These are phyloP conservation scores for Rhododendron vialii DNA, from an alignment of 148 eudicot species.

Conservation along the genomic window DNA sequence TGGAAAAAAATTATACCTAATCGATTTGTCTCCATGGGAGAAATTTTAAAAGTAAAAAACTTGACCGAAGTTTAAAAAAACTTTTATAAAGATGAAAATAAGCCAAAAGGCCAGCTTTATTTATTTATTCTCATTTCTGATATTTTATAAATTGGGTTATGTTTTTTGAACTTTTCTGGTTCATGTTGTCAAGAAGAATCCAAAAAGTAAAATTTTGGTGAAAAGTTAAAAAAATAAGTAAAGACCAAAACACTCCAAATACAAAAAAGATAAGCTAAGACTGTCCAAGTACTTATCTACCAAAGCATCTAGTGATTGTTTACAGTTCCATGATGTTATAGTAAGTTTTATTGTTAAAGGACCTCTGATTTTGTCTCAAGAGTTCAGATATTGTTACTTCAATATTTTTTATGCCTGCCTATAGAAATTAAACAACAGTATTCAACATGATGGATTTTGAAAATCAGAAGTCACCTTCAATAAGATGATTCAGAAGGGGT, in stretches of 20 bases:
- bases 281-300: background rate
- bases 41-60: background rate
- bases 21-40: background rate
- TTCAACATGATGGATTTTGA: background rate
- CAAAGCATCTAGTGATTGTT: background rate
- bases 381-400: background rate
- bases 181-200: background rate
- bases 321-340: background rate
- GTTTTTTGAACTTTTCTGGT: background rate
- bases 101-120: background rate
- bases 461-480: constrained; percentile 45
- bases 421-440: background rate
- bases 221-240: background rate
- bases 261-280: background rate
- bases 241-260: background rate
- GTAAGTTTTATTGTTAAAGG: background rate
- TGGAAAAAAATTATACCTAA: background rate
- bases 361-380: background rate
- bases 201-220: background rate
- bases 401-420: background rate
- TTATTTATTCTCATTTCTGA: background rate
- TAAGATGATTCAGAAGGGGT: constrained; percentile 59
- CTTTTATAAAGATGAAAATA: background rate
- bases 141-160: background rate
- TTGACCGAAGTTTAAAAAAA: background rate